Percentiles rank a stretch among this genome's conserved stretches.
phyloP scores from a whole-genome alignment of 805 yeast genomes.

The Naumovozyma baii region DNA sequence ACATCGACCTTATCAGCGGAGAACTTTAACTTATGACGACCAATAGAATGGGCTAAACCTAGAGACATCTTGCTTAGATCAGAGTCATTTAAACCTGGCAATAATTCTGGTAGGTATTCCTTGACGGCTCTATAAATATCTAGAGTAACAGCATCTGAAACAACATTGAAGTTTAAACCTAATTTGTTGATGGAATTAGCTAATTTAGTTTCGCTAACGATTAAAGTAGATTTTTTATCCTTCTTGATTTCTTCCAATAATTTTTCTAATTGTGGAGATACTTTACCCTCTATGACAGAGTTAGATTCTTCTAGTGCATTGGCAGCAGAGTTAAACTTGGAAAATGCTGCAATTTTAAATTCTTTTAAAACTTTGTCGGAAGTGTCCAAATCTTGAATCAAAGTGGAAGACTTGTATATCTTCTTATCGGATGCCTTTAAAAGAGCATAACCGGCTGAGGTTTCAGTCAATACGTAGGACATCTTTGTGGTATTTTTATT shows the following conservation, averaged over 20 bases:
- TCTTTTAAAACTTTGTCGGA: slow-evolving; percentile 81
- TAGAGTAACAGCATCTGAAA: slow-evolving; percentile 88
- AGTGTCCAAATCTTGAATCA: slow-evolving; percentile 67
- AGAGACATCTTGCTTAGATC: slow-evolving; percentile 90
- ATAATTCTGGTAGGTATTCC: slow-evolving; percentile 84
- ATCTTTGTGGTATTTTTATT: slow-evolving; percentile 27
- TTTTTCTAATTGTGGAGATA: slow-evolving; percentile 70
- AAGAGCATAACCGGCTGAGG: slow-evolving; percentile 97
- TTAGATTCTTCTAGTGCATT: slow-evolving; percentile 93
- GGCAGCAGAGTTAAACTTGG: slow-evolving; percentile 90
- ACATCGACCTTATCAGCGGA: slow-evolving; percentile 98
- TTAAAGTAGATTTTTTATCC: slow-evolving; percentile 75
- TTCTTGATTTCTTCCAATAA: slow-evolving; percentile 66
- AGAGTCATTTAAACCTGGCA: slow-evolving; percentile 84
- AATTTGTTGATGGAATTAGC: slow-evolving; percentile 94
- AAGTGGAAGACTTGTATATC: slow-evolving; percentile 72
- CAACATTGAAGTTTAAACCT: slow-evolving; percentile 77
- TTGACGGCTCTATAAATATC: slow-evolving; percentile 94
- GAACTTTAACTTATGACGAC: slow-evolving; percentile 95
- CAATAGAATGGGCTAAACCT: slow-evolving; percentile 97
- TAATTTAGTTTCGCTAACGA: slow-evolving; percentile 90
- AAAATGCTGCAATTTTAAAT: slow-evolving; percentile 90
- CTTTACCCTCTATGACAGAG: slow-evolving; percentile 87
- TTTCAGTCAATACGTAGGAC: slow-evolving; percentile 91
- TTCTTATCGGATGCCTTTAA: slow-evolving; percentile 96